Conservation (phyloP, 2,329 filamentous ascomycete genomes). For the Huntiella bhutanensis region DNA sequence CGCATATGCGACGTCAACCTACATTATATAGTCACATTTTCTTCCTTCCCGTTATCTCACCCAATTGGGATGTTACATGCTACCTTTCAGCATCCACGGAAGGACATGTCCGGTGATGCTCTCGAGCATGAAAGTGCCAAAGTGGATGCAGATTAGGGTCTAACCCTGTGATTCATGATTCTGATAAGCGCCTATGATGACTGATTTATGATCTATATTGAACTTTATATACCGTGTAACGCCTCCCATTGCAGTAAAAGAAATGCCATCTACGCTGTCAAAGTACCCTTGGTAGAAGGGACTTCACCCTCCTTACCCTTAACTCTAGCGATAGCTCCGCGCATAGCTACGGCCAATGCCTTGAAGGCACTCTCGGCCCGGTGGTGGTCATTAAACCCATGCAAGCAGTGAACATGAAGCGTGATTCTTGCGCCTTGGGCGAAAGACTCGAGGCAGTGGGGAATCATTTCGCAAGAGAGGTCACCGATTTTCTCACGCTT, state of each 20-base stretch:
- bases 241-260: neutral
- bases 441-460: slow-evolving; percentile 87
- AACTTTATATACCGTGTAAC: neutral
- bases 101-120: slow-evolving; percentile 6
- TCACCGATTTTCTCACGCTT: slow-evolving; percentile 86
- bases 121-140: too few species aligned
- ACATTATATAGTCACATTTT: neutral
- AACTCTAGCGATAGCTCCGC: slow-evolving; percentile 55
- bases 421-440: slow-evolving; percentile 78
- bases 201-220: too few species aligned
- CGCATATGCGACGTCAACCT: neutral
- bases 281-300: slow-evolving; percentile 85
- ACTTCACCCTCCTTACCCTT: slow-evolving; percentile 78
- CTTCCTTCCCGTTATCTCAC: neutral
- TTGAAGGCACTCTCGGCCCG: slow-evolving; percentile 94
- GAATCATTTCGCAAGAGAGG: slow-evolving; percentile 89
- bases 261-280: slow-evolving; percentile 32
- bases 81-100: slow-evolving; percentile 1
- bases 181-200: too few species aligned
- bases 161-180: too few species aligned
- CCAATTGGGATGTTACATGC: slow-evolving; percentile 1
- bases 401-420: slow-evolving; percentile 83
- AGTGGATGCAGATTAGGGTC: too few species aligned
- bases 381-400: slow-evolving; percentile 90
- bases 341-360: slow-evolving; percentile 72